Evolutionary conservation across 1,284 basidiomycete species (phyloP), one percentile per base, ranked within the genome.

Genomic region (Peniophora sp.): DNA sequence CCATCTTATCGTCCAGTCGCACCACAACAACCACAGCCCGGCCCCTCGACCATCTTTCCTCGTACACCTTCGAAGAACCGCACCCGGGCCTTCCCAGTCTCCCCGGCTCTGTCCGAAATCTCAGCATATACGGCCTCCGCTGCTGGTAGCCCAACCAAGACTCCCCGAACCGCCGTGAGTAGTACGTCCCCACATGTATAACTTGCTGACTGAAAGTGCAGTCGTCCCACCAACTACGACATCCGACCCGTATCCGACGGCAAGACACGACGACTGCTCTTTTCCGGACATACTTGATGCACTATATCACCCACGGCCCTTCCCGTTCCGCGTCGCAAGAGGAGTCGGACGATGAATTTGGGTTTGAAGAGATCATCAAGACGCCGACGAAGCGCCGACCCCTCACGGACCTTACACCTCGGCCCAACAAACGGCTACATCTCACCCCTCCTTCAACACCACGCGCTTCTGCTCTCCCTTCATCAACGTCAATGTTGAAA

Each of bases 281-380:
- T 0, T 87, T 89, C 62, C 74, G 83, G 11, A 75, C 86, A 41
- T 88, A 89, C 58, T 58, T 89, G 53, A 87, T 85, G 56, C 81
- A 89, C 55, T 89, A 80, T 62, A 83, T 89, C 80, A 80, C 85
- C 58, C 71, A 80, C 55, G 63, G 63, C 0, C 64, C 61, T 1
- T 54, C 53, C 9, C 24, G 50, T 2, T 46, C 5, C 45, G 11
- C 32, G 41, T 41, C 39, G 5, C 24, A 14, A 23, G 47, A 50
- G 41, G 17, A 25, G 10, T 32, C 64, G 59, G 16, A 27, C 50
- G 27, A 51, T 17, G 20, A 45, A 23, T 35, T 27, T 48, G 52
- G 52, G 41, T 36, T 39, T 1, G 56, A 53, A 16, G 51, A 53
- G n/a, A 60, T 60, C 25, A 53, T 61, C 20, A 61, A 64, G n/a